Evolutionary conservation across 495 filamentous ascomycete species (phyloP).

Genomic region (Tuber calosporum): DNA sequence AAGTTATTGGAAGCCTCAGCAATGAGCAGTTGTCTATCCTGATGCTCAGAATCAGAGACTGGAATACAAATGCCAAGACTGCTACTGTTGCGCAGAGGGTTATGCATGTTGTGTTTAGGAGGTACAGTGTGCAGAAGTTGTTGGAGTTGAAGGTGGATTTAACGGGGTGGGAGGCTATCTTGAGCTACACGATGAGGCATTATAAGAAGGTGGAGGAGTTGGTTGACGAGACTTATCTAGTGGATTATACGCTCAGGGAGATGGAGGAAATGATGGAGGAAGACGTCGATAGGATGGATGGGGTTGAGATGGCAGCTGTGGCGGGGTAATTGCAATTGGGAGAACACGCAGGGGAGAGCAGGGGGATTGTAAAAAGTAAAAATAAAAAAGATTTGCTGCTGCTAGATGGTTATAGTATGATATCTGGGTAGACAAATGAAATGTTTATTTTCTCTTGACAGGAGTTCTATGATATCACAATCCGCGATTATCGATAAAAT

Average conservation of each 20-base stretch:
- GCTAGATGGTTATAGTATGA: background rate
- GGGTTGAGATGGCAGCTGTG: slow-evolving; percentile 37
- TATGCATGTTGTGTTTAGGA: slow-evolving; percentile 68
- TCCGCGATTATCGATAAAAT: background rate
- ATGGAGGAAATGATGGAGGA: slow-evolving; percentile 69
- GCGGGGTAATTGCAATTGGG: slow-evolving; percentile 11
- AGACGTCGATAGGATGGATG: slow-evolving; percentile 40
- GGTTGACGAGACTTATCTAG: slow-evolving; percentile 86
- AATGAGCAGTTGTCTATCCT: slow-evolving; percentile 76
- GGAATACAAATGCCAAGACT: slow-evolving; percentile 93
- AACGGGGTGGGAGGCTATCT: slow-evolving; percentile 74
- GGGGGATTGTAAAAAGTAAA: slow-evolving; percentile 44
- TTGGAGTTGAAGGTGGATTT: slow-evolving; percentile 62
- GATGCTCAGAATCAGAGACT: slow-evolving; percentile 74
- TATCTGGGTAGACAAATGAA: background rate
- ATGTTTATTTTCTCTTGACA: background rate
- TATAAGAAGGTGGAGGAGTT: slow-evolving; percentile 79
- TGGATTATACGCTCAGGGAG: slow-evolving; percentile 84
- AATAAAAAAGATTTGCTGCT: background rate
- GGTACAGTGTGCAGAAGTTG: slow-evolving; percentile 66
- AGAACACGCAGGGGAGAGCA: slow-evolving; percentile 28
- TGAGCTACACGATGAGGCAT: slow-evolving; percentile 84
- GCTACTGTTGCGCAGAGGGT: slow-evolving; percentile 77
- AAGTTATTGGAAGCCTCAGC: slow-evolving; percentile 68
- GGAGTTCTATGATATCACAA: background rate